Base-by-base conservation (phyloP, 192 early-diverging fungal species). In the Chytriomyces hyalinus region DNA sequence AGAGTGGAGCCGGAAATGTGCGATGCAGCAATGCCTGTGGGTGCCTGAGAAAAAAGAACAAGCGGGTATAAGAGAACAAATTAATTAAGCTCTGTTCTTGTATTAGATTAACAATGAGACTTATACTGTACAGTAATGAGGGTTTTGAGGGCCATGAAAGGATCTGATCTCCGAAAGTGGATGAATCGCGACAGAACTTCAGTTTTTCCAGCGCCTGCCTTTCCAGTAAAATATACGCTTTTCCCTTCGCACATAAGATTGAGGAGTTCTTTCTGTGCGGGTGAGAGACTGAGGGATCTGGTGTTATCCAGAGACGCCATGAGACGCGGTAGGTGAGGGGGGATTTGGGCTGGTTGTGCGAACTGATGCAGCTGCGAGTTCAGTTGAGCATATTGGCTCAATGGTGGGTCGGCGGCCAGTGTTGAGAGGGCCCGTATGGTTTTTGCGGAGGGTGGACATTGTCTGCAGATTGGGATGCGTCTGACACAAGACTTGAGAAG, bases 171-270 rank as follows among this genome's bases (percentile, higher is more conserved):
- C 15, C 65, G 59, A 50, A 49, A 5, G 6, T 63, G 45, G 44
- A 87, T 66, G 64, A 85, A 86, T 36, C 80, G 24, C 5, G 62
- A 10, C 26, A 87, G 68, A 11, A 85, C 81, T 60, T 77, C 75
- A 0, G 82, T 85, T 66, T 87, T 87, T 5, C 86, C 86, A 0
- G 84, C 80, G 46, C 86, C 86, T 6, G 86, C 86, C 45, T 83
- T 81, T 24, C 86, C 82, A 22, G 85, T 84, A 61, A 84, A 84
- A 65, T 84, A 86, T 44, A 86, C 85, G 70, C 77, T 79, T 36
- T 67, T 11, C 0, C 85, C 85, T 9, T 48, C 49, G 51, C 45
- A 10, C 66, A 86, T 50, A 10, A 78, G 20, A 4, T 82, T 46
- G 6, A 84, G 60, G 36, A 36, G 36, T 36, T 36, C 36, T 36